A percentile compares a stretch with the other conserved stretches of the same genome.
Evolutionary conservation across 2,329 filamentous ascomycete genomes (phyloP).

Genomic region (Tricladium varicosporioides): DNA sequence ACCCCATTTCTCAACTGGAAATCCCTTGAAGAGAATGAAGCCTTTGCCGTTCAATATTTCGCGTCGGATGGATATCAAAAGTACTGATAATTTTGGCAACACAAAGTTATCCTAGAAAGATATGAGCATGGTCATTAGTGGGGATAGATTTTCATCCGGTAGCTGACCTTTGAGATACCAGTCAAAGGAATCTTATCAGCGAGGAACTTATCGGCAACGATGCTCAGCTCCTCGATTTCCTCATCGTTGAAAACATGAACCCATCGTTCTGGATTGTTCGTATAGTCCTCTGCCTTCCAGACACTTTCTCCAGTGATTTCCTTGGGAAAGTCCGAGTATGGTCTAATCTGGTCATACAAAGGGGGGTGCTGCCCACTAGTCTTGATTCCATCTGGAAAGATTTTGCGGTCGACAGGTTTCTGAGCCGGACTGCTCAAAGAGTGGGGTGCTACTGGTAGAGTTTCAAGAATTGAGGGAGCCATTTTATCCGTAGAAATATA

Average conservation of each 20-base stretch:
- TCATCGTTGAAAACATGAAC: conserved; percentile 65
- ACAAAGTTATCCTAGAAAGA: conserved; percentile 49
- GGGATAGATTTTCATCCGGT: background rate
- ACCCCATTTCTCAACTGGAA: conserved; percentile 75
- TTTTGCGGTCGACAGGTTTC: conserved; percentile 26
- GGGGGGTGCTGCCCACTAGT: conserved; percentile 71
- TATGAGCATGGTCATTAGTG: conserved; percentile 5
- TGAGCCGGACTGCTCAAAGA: conserved; percentile 17
- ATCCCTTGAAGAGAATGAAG: conserved; percentile 85
- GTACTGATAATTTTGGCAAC: conserved; percentile 53
- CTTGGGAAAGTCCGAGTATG: conserved; percentile 69
- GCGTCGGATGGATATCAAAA: conserved; percentile 54
- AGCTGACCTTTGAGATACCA: conserved; percentile 59
- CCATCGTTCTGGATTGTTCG: conserved; percentile 50
- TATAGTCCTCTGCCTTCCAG: conserved; percentile 54
- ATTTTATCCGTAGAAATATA: conserved; percentile 7
- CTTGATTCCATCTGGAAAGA: conserved; percentile 36
- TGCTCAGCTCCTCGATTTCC: conserved; percentile 66
- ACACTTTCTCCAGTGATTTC: conserved; percentile 70
- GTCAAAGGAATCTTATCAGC: conserved; percentile 64
- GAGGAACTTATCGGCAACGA: conserved; percentile 68
- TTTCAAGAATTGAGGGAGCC: conserved; percentile 24
- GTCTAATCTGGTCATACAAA: conserved; percentile 59
- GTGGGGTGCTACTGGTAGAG: conserved; percentile 19
- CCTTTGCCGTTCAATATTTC: conserved; percentile 82